phyloP scores from a whole-genome alignment of 805 yeast species.

The Wickerhamomyces kurtzmanii region DNA sequence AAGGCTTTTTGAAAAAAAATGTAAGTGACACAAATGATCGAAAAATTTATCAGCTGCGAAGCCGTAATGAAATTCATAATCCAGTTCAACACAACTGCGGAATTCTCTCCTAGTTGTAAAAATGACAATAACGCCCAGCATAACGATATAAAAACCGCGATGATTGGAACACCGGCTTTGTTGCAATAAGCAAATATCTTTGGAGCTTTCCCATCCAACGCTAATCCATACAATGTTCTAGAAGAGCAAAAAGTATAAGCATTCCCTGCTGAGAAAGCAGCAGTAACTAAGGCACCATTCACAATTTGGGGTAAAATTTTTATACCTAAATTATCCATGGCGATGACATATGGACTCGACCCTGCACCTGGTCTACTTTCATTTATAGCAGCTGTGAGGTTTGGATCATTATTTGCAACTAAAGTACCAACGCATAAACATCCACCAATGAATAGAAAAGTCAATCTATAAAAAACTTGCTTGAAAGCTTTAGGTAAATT shows the following conservation, averaged over 20 bases:
- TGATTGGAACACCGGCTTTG: constrained; percentile 61
- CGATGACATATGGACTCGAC: constrained; percentile 75
- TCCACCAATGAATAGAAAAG: constrained; percentile 62
- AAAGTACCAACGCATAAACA: constrained; percentile 72
- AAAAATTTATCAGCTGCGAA: constrained; percentile 56
- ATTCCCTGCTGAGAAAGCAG: constrained; percentile 81
- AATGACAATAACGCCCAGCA: constrained; percentile 59
- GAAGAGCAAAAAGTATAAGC: constrained; percentile 71
- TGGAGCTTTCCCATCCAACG: constrained; percentile 69
- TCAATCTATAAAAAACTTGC: constrained; percentile 60
- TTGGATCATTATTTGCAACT: constrained; percentile 60
- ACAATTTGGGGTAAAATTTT: constrained; percentile 66
- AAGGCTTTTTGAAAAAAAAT: constrained; percentile 54
- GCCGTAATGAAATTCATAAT: constrained; percentile 62
- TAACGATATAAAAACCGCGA: constrained; percentile 39
- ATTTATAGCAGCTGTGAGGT: constrained; percentile 44
- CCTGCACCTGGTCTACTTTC: constrained; percentile 67
- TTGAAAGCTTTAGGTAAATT: constrained; percentile 73
- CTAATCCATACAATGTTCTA: constrained; percentile 58
- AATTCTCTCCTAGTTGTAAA: constrained; percentile 47
- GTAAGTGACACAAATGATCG: constrained; percentile 46
- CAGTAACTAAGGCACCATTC: constrained; percentile 64
- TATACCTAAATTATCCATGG: constrained; percentile 64
- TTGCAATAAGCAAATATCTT: constrained; percentile 50
- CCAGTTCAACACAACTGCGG: constrained; percentile 64